These are phyloP conservation scores for Lecanosticta acicola DNA, from an alignment of 2,329 filamentous ascomycete genomes.

Conservation along the genomic window DNA sequence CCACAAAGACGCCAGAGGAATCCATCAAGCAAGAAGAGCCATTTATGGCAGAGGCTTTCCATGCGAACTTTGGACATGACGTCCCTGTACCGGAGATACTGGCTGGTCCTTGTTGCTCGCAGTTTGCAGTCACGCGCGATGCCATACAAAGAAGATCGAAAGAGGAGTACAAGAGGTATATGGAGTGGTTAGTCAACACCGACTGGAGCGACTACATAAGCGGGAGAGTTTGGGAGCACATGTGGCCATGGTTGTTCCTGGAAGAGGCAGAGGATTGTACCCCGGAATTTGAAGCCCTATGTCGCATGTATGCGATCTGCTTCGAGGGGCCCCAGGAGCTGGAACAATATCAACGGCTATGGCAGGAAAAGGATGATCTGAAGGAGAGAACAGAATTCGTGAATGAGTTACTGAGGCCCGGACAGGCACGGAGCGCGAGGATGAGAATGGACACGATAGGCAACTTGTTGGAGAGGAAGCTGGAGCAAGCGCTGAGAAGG, in stretches of 20 bases:
- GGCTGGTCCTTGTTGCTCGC: conserved; percentile 17
- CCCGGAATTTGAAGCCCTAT: background rate
- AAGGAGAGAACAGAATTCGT: background rate
- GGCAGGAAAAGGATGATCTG: background rate
- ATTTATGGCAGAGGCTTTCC: conserved; percentile 12
- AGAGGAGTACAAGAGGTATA: conserved; percentile 12
- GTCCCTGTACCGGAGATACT: conserved; percentile 9
- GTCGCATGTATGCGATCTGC: background rate
- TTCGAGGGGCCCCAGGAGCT: background rate
- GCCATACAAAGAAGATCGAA: conserved; percentile 9
- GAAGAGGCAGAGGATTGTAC: background rate
- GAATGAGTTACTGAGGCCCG: background rate
- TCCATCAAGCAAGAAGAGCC: conserved; percentile 13
- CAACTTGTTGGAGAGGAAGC: background rate
- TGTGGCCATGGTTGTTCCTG: conserved; percentile 10
- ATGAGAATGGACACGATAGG: background rate
- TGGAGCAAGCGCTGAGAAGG: background rate
- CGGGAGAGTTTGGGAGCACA: conserved; percentile 16
- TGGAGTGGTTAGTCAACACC: conserved; percentile 13
- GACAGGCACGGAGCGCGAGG: background rate
- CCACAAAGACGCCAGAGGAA: conserved; percentile 9
- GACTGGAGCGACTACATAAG: conserved; percentile 10
- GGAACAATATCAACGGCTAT: background rate
- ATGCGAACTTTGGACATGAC: conserved; percentile 11
- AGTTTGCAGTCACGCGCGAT: conserved; percentile 14